Evolutionary conservation across 768 basidiomycete species (phyloP).

Genomic region (Collybia mongolica): DNA sequence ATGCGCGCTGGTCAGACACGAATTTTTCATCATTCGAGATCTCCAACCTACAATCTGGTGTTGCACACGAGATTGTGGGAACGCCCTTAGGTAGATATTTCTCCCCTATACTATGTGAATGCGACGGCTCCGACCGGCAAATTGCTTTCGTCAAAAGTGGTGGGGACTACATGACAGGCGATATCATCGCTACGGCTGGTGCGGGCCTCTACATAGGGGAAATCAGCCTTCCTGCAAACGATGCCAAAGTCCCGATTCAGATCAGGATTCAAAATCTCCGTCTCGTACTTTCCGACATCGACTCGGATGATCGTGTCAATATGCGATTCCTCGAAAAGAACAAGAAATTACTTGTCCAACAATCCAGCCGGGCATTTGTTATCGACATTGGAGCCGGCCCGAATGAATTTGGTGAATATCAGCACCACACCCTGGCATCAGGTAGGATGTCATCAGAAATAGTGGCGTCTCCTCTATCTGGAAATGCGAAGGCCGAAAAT

Average conservation of each 20-base stretch:
- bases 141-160: slow-evolving; percentile 66
- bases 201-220: slow-evolving; percentile 66
- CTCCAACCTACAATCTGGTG: slow-evolving; percentile 45
- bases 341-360: slow-evolving; percentile 59
- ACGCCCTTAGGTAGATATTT: slow-evolving; percentile 67
- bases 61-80: slow-evolving; percentile 49
- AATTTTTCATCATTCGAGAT: slow-evolving; percentile 66
- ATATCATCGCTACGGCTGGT: slow-evolving; percentile 62
- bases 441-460: slow-evolving; percentile 62
- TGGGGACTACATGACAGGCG: slow-evolving; percentile 59
- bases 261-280: slow-evolving; percentile 47
- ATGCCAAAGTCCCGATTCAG: slow-evolving; percentile 17
- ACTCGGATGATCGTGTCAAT: slow-evolving; percentile 40
- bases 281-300: slow-evolving; percentile 52
- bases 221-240: slow-evolving; percentile 43
- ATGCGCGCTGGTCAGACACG: slow-evolving; percentile 67
- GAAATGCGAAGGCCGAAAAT: slow-evolving; percentile 25
- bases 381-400: slow-evolving; percentile 49
- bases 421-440: slow-evolving; percentile 45
- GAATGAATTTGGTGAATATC: slow-evolving; percentile 46
- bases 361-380: slow-evolving; percentile 44
- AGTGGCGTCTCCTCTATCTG: slow-evolving; percentile 34
- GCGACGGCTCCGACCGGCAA: slow-evolving; percentile 36
- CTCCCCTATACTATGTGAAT: slow-evolving; percentile 53
- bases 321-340: slow-evolving; percentile 56